A percentile compares a stretch with the other conserved stretches of the same genome.
These are phyloP conservation scores for Monosporascus sp. DNA, from an alignment of 2,329 filamentous ascomycete species.

Conservation along the genomic window DNA sequence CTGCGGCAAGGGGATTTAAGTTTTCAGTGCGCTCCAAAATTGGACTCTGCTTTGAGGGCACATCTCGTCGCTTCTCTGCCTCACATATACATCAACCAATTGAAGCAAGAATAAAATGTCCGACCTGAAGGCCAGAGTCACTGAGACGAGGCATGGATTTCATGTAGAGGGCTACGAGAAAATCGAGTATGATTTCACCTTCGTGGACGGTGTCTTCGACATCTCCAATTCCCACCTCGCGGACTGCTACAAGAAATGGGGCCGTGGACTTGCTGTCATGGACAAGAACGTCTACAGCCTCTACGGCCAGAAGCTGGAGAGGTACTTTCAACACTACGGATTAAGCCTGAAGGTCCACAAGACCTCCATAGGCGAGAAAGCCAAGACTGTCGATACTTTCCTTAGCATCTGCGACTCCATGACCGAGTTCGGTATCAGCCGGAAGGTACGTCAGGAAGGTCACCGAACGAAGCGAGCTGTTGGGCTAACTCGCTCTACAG, in stretches of 20 bases:
- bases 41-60: background rate
- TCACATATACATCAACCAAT: background rate
- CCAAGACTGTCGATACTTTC: conserved; percentile 67
- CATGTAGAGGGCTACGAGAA: conserved; percentile 71
- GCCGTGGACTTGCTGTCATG: conserved; percentile 62
- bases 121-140: conserved; percentile 62
- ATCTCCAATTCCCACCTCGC: conserved; percentile 55
- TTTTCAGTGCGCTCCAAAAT: background rate
- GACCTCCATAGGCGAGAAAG: conserved; percentile 71
- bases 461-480: conserved; percentile 3
- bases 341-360: conserved; percentile 62
- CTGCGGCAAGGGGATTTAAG: background rate
- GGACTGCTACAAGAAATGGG: conserved; percentile 60
- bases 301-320: conserved; percentile 61
- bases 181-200: conserved; percentile 71
- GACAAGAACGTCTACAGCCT: conserved; percentile 67
- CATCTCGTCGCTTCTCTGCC: background rate
- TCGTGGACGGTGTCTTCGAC: conserved; percentile 66
- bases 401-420: conserved; percentile 68
- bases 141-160: conserved; percentile 60
- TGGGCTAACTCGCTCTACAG: conserved; percentile 23
- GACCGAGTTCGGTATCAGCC: conserved; percentile 66
- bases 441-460: conserved; percentile 40
- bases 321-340: conserved; percentile 62
- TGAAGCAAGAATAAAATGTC: conserved; percentile 48